Conservation (phyloP, 305 asterid genomes). For the Solanum hybrid region DNA sequence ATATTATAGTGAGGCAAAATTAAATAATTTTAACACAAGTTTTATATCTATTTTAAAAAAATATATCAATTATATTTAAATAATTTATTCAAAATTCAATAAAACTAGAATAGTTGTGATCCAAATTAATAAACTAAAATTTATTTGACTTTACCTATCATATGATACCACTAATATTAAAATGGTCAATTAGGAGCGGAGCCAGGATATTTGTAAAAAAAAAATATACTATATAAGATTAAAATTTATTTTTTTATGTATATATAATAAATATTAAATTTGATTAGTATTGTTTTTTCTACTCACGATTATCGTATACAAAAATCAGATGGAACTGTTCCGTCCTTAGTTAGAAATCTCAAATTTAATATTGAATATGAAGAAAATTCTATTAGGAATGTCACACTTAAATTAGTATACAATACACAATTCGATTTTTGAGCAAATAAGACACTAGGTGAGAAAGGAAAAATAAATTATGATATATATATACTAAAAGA, state of each 20-base stretch:
- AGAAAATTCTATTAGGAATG: too few species aligned
- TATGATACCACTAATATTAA: not conserved
- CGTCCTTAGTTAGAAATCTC: fast-evolving
- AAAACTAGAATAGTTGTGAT: too few species aligned
- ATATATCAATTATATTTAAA: not conserved
- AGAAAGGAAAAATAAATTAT: not conserved
- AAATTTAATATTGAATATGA: too few species aligned
- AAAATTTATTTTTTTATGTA: too few species aligned
- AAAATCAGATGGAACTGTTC: too few species aligned
- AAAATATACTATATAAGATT: too few species aligned
- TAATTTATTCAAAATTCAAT: not conserved
- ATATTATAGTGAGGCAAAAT: not conserved
- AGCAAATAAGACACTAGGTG: not conserved
- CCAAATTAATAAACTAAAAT: too few species aligned
- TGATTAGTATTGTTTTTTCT: too few species aligned
- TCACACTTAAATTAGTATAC: too few species aligned
- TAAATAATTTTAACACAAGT: not conserved
- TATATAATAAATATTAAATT: too few species aligned
- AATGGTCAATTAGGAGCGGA: not conserved
- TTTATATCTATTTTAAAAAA: not conserved
- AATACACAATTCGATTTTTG: too few species aligned
- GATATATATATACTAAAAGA: not conserved
- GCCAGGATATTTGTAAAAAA: too few species aligned
- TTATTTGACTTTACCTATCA: not conserved
- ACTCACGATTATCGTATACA: not conserved